phyloP scores from a whole-genome alignment of 2,329 filamentous ascomycete genomes.

The Anisogramma anomala region DNA sequence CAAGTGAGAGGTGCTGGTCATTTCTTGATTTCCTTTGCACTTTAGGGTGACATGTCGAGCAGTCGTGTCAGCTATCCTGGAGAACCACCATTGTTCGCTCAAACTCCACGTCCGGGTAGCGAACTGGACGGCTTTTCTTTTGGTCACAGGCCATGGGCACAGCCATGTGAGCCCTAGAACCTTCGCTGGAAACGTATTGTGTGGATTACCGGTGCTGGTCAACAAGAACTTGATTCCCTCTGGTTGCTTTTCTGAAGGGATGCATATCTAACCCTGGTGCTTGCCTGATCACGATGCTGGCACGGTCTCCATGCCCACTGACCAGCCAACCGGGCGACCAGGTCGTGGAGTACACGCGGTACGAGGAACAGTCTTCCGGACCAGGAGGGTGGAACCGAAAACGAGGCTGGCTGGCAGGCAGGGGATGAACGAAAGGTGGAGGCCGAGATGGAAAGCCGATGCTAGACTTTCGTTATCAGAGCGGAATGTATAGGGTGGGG shows the following conservation, averaged over 20 bases:
- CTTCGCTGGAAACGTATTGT: no score
- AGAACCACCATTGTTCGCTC: not conserved
- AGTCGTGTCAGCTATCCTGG: not conserved
- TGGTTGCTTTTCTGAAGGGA: not conserved
- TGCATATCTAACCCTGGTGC: not conserved
- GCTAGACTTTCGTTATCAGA: conserved; percentile 10
- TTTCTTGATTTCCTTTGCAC: not conserved
- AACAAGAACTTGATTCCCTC: no score
- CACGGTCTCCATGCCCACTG: conserved; percentile 3
- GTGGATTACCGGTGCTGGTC: no score
- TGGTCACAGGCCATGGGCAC: no score
- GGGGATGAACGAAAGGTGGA: conserved; percentile 8
- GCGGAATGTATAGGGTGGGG: conserved; percentile 7
- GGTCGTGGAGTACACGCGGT: not conserved
- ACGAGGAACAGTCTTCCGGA: no score
- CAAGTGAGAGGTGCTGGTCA: no score
- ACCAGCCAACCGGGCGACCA: conserved; percentile 9
- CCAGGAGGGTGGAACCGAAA: no score
- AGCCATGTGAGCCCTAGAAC: no score
- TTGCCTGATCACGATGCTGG: conserved; percentile 2
- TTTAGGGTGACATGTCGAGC: not conserved
- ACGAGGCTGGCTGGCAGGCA: no score
- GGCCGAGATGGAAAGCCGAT: conserved; percentile 3
- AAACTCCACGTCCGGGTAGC: not conserved
- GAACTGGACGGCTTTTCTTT: no score